A percentile compares a stretch with the other conserved stretches of the same genome.
phyloP scores from a whole-genome alignment of 1,284 basidiomycete genomes.

The Fomitopsis palustris region DNA sequence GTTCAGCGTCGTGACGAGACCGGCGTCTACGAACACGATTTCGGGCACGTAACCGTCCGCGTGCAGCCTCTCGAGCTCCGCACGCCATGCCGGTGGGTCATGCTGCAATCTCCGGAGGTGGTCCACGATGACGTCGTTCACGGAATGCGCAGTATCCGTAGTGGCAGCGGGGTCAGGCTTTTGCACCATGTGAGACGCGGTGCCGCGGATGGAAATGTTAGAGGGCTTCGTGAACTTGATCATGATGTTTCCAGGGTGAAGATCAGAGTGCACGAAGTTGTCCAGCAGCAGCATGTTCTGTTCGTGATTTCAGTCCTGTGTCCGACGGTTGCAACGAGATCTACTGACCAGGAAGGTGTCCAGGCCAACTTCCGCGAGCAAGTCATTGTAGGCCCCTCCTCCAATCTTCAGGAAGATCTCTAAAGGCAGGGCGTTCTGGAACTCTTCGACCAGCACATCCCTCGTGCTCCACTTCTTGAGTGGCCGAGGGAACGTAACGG shows the following conservation, averaged over 20 bases:
- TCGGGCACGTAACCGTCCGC: conserved; percentile 86
- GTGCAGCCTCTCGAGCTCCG: conserved; percentile 64
- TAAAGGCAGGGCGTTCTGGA: conserved; percentile 88
- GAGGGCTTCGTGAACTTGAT: conserved; percentile 90
- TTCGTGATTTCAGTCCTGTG: not conserved
- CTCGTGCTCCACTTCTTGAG: conserved; percentile 76
- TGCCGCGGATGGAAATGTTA: conserved; percentile 47
- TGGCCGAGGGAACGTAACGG: conserved; percentile 89
- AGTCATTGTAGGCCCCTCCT: conserved; percentile 87
- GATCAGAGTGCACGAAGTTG: conserved; percentile 96
- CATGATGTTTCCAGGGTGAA: conserved; percentile 97
- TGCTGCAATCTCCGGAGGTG: conserved; percentile 56
- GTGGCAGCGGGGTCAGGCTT: conserved; percentile 27
- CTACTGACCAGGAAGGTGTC: conserved; percentile 87
- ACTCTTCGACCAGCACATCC: conserved; percentile 90
- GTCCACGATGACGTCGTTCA: conserved; percentile 60
- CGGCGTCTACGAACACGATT: conserved; percentile 95
- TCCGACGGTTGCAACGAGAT: not conserved
- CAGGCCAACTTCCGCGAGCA: conserved; percentile 89
- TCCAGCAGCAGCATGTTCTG: conserved; percentile 98
- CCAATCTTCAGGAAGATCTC: conserved; percentile 88
- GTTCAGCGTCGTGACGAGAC: conserved; percentile 87
- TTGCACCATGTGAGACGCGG: conserved; percentile 42
- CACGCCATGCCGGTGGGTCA: conserved; percentile 67
- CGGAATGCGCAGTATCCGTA: not conserved